phyloP scores from a whole-genome alignment of 176 grass and related monocot species.

The Carex parvula region DNA sequence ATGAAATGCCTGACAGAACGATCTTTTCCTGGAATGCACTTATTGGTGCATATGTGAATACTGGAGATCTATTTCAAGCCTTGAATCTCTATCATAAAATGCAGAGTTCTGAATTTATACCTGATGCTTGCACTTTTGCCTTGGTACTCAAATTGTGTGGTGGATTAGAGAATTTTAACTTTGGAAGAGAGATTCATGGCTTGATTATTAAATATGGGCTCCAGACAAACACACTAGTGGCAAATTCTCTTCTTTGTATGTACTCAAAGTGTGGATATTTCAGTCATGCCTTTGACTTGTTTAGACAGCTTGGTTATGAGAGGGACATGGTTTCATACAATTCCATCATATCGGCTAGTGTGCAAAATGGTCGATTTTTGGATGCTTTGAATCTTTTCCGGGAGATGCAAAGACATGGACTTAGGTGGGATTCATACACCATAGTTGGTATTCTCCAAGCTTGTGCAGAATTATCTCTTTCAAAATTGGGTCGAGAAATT shows the following conservation, averaged over 20 bases:
- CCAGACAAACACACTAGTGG: conserved; percentile 45
- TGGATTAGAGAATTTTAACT: conserved; percentile 21
- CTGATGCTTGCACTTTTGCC: conserved; percentile 75
- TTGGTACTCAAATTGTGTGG: conserved; percentile 74
- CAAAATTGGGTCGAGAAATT: conserved; percentile 63
- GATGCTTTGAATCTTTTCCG: conserved; percentile 56
- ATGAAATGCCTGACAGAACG: conserved; percentile 58
- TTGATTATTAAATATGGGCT: conserved; percentile 49
- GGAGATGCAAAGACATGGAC: conserved; percentile 52
- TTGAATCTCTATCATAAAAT: conserved; percentile 41
- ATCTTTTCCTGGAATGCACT: conserved; percentile 94
- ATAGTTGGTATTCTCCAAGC: conserved; percentile 57
- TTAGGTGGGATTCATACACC: conserved; percentile 73
- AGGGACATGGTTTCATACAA: conserved; percentile 81
- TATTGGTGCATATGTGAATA: conserved; percentile 55
- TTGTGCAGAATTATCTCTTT: conserved; percentile 57
- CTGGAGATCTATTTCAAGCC: conserved; percentile 27
- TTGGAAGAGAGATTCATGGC: conserved; percentile 56
- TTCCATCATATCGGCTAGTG: conserved; percentile 58
- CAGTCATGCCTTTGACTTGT: conserved; percentile 58
- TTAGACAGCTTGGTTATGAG: conserved; percentile 38
- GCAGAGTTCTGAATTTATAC: conserved; percentile 32
- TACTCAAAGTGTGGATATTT: conserved; percentile 66
- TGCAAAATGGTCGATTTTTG: conserved; percentile 60
- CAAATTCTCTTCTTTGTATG: conserved; percentile 80